Conservation (phyloP, 1,139 yeast genomes). For the Wickerhamomyces sp. region DNA sequence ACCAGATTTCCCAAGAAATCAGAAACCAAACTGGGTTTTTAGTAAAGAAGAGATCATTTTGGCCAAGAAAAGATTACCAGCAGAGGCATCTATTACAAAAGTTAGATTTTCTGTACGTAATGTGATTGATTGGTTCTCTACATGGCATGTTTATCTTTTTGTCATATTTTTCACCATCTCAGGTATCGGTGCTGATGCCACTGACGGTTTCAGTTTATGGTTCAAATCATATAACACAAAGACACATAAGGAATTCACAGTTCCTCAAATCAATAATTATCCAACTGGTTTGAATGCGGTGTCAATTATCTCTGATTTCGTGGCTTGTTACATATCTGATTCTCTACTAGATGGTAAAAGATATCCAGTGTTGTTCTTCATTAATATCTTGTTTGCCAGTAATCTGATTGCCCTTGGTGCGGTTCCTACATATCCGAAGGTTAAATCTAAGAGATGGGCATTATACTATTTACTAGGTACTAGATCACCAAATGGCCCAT, state of each 20-base stretch:
- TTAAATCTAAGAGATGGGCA: slow-evolving; percentile 21
- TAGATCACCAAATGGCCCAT: slow-evolving; percentile 21
- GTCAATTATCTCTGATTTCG: slow-evolving; percentile 22
- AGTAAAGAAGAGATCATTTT: slow-evolving; percentile 31
- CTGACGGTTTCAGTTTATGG: slow-evolving; percentile 26
- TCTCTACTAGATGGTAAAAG: slow-evolving; percentile 21
- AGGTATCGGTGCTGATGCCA: slow-evolving; percentile 15
- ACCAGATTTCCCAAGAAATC: slow-evolving; percentile 42
- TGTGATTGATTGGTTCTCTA: slow-evolving; percentile 12
- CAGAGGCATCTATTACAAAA: slow-evolving; percentile 8
- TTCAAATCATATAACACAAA: slow-evolving; percentile 20
- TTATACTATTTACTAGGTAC: slow-evolving; percentile 23
- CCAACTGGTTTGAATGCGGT: slow-evolving; percentile 30
- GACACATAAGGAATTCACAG: slow-evolving; percentile 12
- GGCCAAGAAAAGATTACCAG: slow-evolving; percentile 35
- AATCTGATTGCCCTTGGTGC: slow-evolving; percentile 13
- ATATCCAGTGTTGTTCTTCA: slow-evolving; percentile 15
- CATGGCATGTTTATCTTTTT: slow-evolving; percentile 27
- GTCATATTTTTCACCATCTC: slow-evolving; percentile 18
- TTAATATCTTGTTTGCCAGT: slow-evolving; percentile 6
- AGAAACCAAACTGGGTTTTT: slow-evolving; percentile 28
- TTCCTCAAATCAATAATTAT: slow-evolving; percentile 28
- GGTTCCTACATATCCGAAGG: slow-evolving; percentile 21
- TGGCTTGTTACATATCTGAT: slow-evolving; percentile 25
- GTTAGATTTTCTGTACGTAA: neutral